These are phyloP conservation scores for Solanum hybrid DNA, from an alignment of 305 asterid species.

Conservation along the genomic window DNA sequence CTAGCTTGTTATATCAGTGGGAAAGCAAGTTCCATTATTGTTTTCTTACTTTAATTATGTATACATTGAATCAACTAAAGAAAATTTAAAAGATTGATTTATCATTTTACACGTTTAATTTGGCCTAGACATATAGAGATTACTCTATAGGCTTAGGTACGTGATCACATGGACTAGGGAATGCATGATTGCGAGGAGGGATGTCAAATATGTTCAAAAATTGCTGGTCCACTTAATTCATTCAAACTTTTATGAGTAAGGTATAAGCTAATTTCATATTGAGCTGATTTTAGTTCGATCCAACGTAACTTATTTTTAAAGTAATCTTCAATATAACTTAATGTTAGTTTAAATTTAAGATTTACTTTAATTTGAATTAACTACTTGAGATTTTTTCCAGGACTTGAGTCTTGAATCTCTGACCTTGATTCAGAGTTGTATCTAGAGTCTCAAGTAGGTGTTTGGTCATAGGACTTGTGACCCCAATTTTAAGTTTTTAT, in stretches of 20 bases:
- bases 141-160: neutral
- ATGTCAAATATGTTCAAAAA: neutral
- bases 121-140: neutral
- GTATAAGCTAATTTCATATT: neutral
- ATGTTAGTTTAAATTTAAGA: too few relatives aligned
- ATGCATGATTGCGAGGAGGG: neutral
- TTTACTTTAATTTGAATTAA: too few relatives aligned
- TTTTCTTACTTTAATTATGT: neutral
- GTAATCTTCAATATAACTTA: neutral
- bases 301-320: too few relatives aligned
- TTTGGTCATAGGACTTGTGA: neutral
- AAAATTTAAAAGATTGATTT: neutral
- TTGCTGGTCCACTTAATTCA: neutral
- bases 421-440: neutral
- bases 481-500: neutral
- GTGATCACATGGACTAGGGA: too few relatives aligned
- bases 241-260: too few relatives aligned
- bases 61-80: neutral
- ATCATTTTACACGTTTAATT: neutral
- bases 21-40: neutral
- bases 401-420: too few relatives aligned
- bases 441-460: neutral
- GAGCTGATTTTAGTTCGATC: too few relatives aligned
- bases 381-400: neutral
- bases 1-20: neutral